Percentiles rank a stretch among this genome's conserved stretches.
Conservation (phyloP, 768 basidiomycete genomes). For the Termitomyces sp. region DNA sequence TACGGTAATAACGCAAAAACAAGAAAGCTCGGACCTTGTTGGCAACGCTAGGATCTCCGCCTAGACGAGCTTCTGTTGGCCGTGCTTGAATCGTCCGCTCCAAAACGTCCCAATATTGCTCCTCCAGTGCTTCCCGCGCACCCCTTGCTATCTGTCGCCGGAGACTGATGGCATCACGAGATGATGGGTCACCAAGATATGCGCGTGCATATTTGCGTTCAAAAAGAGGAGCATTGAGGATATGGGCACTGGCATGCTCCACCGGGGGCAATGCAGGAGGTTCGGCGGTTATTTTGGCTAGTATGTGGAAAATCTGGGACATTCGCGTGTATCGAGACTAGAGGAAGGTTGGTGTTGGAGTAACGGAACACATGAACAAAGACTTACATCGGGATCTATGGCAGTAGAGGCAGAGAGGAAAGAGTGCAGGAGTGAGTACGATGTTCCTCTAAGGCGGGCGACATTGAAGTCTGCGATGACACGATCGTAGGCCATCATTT, state of each 20-base stretch:
- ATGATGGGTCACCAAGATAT: conserved; percentile 65
- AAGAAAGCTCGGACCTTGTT: conserved; percentile 91
- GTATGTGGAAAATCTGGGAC: conserved; percentile 66
- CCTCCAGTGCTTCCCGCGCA: conserved; percentile 76
- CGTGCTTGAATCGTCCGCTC: conserved; percentile 79
- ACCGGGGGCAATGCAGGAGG: conserved; percentile 71
- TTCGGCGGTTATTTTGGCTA: conserved; percentile 72
- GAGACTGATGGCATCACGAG: conserved; percentile 60
- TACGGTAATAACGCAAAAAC: conserved; percentile 71
- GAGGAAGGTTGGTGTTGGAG: not conserved
- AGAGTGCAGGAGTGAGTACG: conserved; percentile 71
- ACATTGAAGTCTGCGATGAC: conserved; percentile 75
- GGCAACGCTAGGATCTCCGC: conserved; percentile 84
- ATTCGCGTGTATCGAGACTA: conserved; percentile 54
- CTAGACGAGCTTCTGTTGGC: conserved; percentile 80
- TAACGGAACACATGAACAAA: not conserved
- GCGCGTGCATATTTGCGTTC: conserved; percentile 80
- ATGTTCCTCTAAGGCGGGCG: conserved; percentile 64
- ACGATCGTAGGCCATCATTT: conserved; percentile 95
- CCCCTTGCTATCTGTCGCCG: conserved; percentile 75
- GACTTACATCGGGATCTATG: conserved; percentile 53
- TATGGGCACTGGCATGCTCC: conserved; percentile 77
- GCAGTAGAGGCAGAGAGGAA: conserved; percentile 63
- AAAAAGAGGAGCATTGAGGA: conserved; percentile 72
- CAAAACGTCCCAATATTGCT: conserved; percentile 82